Conservation (phyloP, 345 rosid genomes). For the Conringia planisiliqua region DNA sequence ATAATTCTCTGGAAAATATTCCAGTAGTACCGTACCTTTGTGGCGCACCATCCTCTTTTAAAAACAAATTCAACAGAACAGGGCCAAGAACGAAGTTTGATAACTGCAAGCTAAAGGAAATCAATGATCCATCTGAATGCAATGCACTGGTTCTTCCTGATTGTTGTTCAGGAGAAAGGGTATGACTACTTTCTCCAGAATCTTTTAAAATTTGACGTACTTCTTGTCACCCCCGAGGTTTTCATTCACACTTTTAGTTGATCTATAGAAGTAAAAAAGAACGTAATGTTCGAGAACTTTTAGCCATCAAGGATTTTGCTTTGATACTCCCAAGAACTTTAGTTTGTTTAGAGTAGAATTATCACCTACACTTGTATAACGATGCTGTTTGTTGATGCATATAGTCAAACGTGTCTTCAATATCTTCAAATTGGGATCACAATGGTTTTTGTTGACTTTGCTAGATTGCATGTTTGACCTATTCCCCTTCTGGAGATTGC, state of each 20-base stretch:
- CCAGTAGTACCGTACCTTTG: slow-evolving; percentile 38
- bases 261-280: background rate
- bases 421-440: slow-evolving; percentile 8
- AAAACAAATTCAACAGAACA: background rate
- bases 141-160: slow-evolving; percentile 35
- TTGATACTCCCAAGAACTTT: background rate
- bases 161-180: slow-evolving; percentile 23
- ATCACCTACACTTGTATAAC: background rate
- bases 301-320: background rate
- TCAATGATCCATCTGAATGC: slow-evolving; percentile 36
- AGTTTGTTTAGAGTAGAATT: background rate
- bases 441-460: slow-evolving; percentile 7
- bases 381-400: background rate
- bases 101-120: slow-evolving; percentile 19
- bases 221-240: background rate
- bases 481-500: slow-evolving; percentile 36
- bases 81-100: slow-evolving; percentile 6
- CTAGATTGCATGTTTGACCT: slow-evolving; percentile 34
- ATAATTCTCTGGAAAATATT: slow-evolving; percentile 30
- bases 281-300: background rate
- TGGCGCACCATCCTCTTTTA: slow-evolving; percentile 16
- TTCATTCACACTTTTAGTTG: background rate
- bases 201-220: background rate
- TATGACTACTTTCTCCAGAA: slow-evolving; percentile 16
- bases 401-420: background rate